phyloP scores from a whole-genome alignment of 768 basidiomycete genomes.

The Mycena crocata region DNA sequence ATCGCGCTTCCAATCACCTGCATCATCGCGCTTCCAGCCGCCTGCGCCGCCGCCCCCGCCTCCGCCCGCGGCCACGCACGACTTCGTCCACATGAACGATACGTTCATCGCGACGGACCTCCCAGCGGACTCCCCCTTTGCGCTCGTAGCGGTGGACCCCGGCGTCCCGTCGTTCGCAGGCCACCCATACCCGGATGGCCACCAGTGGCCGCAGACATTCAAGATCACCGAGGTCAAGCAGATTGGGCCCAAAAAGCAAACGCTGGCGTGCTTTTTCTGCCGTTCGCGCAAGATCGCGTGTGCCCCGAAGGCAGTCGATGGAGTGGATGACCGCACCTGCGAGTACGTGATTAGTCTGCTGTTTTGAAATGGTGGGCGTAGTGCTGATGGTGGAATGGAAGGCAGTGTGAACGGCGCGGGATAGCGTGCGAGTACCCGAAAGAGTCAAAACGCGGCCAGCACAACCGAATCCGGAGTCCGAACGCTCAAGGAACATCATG shows the following conservation, averaged over 20 bases:
- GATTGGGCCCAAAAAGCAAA: constrained; percentile 23
- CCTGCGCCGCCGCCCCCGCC: background rate
- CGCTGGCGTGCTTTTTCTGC: constrained; percentile 22
- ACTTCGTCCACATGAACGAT: constrained; percentile 20
- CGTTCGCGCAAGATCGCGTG: constrained; percentile 19
- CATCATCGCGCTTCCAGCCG: background rate
- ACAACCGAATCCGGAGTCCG: constrained; percentile 10
- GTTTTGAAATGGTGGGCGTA: background rate
- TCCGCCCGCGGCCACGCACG: background rate
- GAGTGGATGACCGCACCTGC: constrained; percentile 11
- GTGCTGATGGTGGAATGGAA: background rate
- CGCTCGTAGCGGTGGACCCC: background rate
- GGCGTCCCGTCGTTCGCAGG: background rate
- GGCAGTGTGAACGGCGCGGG: constrained; percentile 14
- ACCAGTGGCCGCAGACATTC: constrained; percentile 23
- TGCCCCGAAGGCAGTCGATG: constrained; percentile 2
- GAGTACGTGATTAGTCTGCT: constrained; percentile 10
- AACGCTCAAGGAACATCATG: background rate
- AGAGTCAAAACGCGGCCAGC: constrained; percentile 15
- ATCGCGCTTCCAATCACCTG: background rate
- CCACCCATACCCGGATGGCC: constrained; percentile 12
- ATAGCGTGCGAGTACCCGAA: constrained; percentile 19
- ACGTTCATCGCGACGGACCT: constrained; percentile 11
- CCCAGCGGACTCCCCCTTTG: constrained; percentile 9
- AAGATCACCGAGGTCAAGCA: constrained; percentile 26